Conservation (phyloP, 2,329 filamentous ascomycete genomes). For the Tolypocladium amazonense region DNA sequence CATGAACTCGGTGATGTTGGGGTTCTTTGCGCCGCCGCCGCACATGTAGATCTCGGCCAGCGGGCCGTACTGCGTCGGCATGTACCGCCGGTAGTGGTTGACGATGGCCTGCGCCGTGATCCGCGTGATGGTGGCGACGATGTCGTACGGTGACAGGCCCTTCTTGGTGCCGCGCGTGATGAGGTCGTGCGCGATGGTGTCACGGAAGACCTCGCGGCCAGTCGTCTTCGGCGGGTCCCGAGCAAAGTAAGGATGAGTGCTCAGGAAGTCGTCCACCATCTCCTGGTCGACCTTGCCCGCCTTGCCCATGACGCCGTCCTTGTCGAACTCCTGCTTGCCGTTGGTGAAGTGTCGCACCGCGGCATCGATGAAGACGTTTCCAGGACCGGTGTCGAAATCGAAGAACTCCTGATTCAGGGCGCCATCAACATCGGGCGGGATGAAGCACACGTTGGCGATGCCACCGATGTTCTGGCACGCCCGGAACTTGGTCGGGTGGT, state of each 20-base stretch:
- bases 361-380: slow-evolving; percentile 46
- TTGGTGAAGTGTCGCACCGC: slow-evolving; percentile 42
- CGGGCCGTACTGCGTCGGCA: slow-evolving; percentile 25
- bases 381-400: slow-evolving; percentile 46
- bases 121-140: slow-evolving; percentile 47
- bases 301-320: slow-evolving; percentile 38
- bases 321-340: slow-evolving; percentile 38
- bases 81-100: slow-evolving; percentile 34
- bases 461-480: slow-evolving; percentile 53
- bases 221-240: slow-evolving; percentile 45
- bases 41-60: slow-evolving; percentile 51
- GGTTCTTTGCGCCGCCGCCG: slow-evolving; percentile 46
- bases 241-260: slow-evolving; percentile 35
- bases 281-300: slow-evolving; percentile 36
- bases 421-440: slow-evolving; percentile 29
- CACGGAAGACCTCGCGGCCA: slow-evolving; percentile 48
- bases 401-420: slow-evolving; percentile 6
- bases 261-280: slow-evolving; percentile 40
- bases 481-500: slow-evolving; percentile 42
- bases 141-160: slow-evolving; percentile 36
- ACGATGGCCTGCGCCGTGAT: slow-evolving; percentile 50
- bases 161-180: slow-evolving; percentile 33
- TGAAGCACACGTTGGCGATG: slow-evolving; percentile 51
- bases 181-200: slow-evolving; percentile 41
- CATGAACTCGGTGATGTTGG: slow-evolving; percentile 43